Base-by-base conservation (phyloP, 768 basidiomycete species). In the Punctularia strigosozonata region DNA sequence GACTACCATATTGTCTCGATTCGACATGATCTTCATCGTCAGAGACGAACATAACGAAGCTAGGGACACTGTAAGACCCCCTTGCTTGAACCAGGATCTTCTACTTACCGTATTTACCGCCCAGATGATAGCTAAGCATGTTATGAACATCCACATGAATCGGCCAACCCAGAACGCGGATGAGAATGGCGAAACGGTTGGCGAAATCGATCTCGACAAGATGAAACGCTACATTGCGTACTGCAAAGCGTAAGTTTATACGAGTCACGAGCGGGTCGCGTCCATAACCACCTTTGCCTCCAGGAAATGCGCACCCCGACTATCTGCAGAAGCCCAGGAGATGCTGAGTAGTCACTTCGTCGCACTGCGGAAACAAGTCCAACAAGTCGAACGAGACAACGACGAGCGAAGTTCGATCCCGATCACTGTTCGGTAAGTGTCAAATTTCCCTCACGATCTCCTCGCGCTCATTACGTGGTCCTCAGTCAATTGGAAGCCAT, bases 1-100 rank as follows among this genome's bases (percentile, higher is more conserved):
- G 63, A 95, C 94, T 4, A 98, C 95, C 2, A 97, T 99, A 48
- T 61, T 99, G 54, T 97, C 92, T 35, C 84, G 95, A 41, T 99
- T 99, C 59, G 95, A 99, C 56, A 94, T 99, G 92, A 98, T 99
- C 50, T 99, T 98, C 66, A 94, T 99, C 47, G 84, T 99, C 43
- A 89, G 86, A 56, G 95, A 99, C 51, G 91, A 98, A 52, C 95
- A 99, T 56, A 89, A 97, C 54, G 95, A 98, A 57, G 65, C 69
- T 28, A 75, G 95, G 35, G 95, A 99, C 57, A 77, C 80, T 58
- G 91, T 88, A 43, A 28, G 73, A 61, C 13, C 23, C 33, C 10
- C 28, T 15, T 31, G 8, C 24, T 28, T 26, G 31, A 14, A 10
- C 31, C 18, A 23, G 13, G 5, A 10, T 14, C n/a, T 25, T 31